Evolutionary conservation across 148 eudicot species (phyloP).

Genomic region (Cornus controversa): DNA sequence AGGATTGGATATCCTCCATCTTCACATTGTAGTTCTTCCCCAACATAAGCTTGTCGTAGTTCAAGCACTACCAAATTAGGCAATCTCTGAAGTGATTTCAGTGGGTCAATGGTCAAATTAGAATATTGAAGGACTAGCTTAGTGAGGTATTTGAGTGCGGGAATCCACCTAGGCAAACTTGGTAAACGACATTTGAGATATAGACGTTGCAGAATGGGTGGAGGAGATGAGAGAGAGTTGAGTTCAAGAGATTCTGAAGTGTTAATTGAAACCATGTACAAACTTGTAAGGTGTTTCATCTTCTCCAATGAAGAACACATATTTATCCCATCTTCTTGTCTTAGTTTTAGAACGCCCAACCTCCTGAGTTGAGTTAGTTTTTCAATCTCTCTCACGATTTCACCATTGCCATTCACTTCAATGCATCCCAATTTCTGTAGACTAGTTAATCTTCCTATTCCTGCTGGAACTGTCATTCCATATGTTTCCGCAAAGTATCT

Average conservation of each 20-base stretch:
- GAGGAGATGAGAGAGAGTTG: constrained; percentile 1
- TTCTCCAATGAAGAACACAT: constrained; percentile 17
- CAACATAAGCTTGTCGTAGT: constrained; percentile 14
- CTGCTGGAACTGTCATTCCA: constrained; percentile 2
- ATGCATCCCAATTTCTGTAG: constrained; percentile 10
- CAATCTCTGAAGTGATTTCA: constrained; percentile 12
- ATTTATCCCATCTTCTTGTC: constrained; percentile 8
- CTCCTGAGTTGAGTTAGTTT: constrained; percentile 6
- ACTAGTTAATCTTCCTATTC: constrained; percentile 5
- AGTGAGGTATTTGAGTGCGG: neutral
- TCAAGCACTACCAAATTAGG: constrained; percentile 14
- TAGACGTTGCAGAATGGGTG: constrained; percentile 8
- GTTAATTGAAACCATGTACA: constrained; percentile 13
- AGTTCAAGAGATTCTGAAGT: constrained; percentile 5
- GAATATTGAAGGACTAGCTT: constrained; percentile 17
- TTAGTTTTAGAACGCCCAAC: constrained; percentile 6
- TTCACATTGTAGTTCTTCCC: constrained; percentile 10
- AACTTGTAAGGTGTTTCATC: constrained; percentile 6
- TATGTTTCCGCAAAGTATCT: neutral
- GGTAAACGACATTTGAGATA: constrained; percentile 6
- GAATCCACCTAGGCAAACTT: constrained; percentile 12
- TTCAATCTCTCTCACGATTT: constrained; percentile 9
- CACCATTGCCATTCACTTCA: neutral
- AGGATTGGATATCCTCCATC: constrained; percentile 12
- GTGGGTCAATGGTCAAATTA: constrained; percentile 4